Evolutionary conservation across 2,329 filamentous ascomycete genomes (phyloP).

Genomic region (Fusarium veterinarium): DNA sequence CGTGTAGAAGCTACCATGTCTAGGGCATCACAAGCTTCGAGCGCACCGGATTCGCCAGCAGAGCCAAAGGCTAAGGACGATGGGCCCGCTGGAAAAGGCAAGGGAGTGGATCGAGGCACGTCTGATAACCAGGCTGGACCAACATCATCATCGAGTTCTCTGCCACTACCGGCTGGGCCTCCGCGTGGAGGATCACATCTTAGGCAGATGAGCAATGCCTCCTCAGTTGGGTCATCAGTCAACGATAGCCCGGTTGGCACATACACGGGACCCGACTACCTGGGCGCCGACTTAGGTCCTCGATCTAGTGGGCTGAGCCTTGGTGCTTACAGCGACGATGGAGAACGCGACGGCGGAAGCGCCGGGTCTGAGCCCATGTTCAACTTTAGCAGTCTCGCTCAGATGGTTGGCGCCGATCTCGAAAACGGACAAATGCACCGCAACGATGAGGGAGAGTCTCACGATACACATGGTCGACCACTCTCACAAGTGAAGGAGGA

Average conservation of each 20-base stretch:
- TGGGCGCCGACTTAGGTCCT: conserved; percentile 56
- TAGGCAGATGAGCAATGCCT: conserved; percentile 87
- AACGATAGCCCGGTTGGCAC: conserved; percentile 73
- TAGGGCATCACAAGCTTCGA: conserved; percentile 51
- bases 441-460: conserved; percentile 45
- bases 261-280: conserved; percentile 52
- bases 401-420: conserved; percentile 78
- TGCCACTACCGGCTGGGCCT: conserved; percentile 62
- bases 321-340: conserved; percentile 58
- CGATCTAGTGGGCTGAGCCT: conserved; percentile 67
- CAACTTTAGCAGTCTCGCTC: conserved; percentile 89
- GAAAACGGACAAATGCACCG: conserved; percentile 56
- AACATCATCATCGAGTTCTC: conserved; percentile 52
- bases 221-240: conserved; percentile 82
- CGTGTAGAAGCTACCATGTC: conserved; percentile 66
- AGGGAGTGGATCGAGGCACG: conserved; percentile 70
- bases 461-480: conserved; percentile 41
- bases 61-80: conserved; percentile 48
- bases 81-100: conserved; percentile 68
- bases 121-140: conserved; percentile 42
- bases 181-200: conserved; percentile 75
- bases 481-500: conserved; percentile 54
- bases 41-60: conserved; percentile 36
- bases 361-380: conserved; percentile 80
- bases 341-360: conserved; percentile 62